phyloP scores from a whole-genome alignment of 495 filamentous ascomycete species.

The Aspergillus kassunensis region DNA sequence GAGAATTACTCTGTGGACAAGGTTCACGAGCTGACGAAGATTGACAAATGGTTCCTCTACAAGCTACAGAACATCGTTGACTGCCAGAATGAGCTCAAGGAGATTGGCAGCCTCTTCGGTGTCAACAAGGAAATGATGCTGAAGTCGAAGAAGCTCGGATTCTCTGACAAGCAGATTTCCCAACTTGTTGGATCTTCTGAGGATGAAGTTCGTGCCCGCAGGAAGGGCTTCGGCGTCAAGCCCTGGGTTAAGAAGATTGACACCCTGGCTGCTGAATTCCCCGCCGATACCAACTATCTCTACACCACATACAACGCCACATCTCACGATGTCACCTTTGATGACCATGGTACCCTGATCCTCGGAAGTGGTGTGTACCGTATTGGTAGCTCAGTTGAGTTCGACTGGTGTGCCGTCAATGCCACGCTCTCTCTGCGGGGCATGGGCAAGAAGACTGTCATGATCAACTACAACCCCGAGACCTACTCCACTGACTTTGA shows the following conservation, averaged over 20 bases:
- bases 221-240: slow-evolving; percentile 78
- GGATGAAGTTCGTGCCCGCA: slow-evolving; percentile 80
- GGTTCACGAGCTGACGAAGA: slow-evolving; percentile 91
- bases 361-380: slow-evolving; percentile 94
- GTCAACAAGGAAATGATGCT: slow-evolving; percentile 81
- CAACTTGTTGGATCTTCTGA: slow-evolving; percentile 78
- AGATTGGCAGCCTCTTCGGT: slow-evolving; percentile 79
- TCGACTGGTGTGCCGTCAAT: slow-evolving; percentile 98
- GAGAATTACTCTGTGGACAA: slow-evolving; percentile 89
- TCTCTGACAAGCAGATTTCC: slow-evolving; percentile 95
- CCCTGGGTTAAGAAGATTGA: slow-evolving; percentile 98
- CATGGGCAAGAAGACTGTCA: slow-evolving; percentile 96
- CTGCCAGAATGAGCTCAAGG: slow-evolving; percentile 79
- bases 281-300: slow-evolving; percentile 94
- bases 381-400: slow-evolving; percentile 96
- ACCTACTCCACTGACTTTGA: slow-evolving; percentile 90
- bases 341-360: slow-evolving; percentile 87
- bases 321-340: slow-evolving; percentile 91
- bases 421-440: slow-evolving; percentile 77
- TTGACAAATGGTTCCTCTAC: slow-evolving; percentile 98
- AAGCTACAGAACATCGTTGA: slow-evolving; percentile 96
- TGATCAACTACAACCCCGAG: slow-evolving; percentile 97
- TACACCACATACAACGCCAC: slow-evolving; percentile 98
- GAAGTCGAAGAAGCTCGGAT: slow-evolving; percentile 94
- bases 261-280: slow-evolving; percentile 94